phyloP scores from a whole-genome alignment of 179 eudicot species.

The Silene coronaria region DNA sequence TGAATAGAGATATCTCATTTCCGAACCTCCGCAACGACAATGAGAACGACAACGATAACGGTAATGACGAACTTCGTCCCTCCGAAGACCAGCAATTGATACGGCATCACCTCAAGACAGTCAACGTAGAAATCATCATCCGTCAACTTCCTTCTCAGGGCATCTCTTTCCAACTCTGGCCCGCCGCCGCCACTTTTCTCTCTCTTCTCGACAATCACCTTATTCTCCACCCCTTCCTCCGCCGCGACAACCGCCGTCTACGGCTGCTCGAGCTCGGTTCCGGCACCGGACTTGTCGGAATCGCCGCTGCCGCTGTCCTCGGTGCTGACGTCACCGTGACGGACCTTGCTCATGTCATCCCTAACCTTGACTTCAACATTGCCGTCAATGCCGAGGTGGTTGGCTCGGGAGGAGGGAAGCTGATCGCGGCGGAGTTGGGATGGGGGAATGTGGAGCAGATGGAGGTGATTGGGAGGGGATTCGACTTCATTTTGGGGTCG shows the following conservation, averaged over 20 bases:
- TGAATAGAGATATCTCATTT: background rate
- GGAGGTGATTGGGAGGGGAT: slow-evolving; percentile 52
- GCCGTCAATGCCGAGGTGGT: slow-evolving; percentile 34
- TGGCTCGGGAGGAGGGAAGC: slow-evolving; percentile 36
- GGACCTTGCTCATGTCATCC: slow-evolving; percentile 58
- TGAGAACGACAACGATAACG: background rate
- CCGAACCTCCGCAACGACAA: background rate
- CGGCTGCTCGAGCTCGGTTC: slow-evolving; percentile 79
- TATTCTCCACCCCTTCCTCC: slow-evolving; percentile 15
- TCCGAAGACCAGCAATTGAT: slow-evolving; percentile 15
- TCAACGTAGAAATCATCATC: slow-evolving; percentile 44
- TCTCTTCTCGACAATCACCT: slow-evolving; percentile 45
- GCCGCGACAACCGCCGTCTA: slow-evolving; percentile 19
- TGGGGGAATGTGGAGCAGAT: slow-evolving; percentile 71
- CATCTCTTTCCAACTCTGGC: slow-evolving; percentile 81
- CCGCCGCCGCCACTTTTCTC: slow-evolving; percentile 61
- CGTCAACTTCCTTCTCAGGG: slow-evolving; percentile 64
- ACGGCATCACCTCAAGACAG: slow-evolving; percentile 38
- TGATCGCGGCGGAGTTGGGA: slow-evolving; percentile 48
- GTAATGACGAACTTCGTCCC: background rate
- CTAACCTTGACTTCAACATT: slow-evolving; percentile 54
- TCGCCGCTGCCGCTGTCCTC: slow-evolving; percentile 60
- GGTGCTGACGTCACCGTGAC: slow-evolving; percentile 70
- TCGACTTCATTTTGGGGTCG: slow-evolving; percentile 59
- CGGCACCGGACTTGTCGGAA: slow-evolving; percentile 78